Percentiles rank a stretch among this genome's conserved stretches.
Evolutionary conservation across 257 asterid species (phyloP).

Genomic region (Rehmannia glutinosa): DNA sequence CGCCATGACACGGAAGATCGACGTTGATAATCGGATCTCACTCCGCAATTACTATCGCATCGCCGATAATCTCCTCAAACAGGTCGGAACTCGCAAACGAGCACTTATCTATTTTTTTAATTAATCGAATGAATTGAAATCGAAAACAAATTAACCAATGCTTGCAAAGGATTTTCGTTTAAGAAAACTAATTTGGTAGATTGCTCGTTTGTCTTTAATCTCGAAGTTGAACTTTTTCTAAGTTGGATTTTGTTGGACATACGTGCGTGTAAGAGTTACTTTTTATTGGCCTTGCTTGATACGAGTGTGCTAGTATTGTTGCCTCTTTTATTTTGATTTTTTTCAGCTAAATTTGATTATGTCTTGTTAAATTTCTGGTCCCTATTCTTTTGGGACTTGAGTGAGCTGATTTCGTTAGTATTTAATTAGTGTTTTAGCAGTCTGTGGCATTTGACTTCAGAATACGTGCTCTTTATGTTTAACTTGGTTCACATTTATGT

Average conservation of each 20-base stretch:
- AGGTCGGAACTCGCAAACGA: slow-evolving; percentile 38
- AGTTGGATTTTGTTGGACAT: not conserved
- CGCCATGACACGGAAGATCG: slow-evolving; percentile 40
- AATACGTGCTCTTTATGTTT: not conserved
- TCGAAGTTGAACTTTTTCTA: not conserved
- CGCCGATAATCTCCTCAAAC: slow-evolving; percentile 87
- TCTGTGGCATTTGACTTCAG: not conserved
- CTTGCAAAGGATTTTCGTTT: not conserved
- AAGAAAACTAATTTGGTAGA: slow-evolving; percentile 4
- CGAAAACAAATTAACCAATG: not conserved
- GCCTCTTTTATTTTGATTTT: not conserved
- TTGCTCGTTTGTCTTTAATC: slow-evolving; percentile 13
- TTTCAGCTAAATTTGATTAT: not conserved
- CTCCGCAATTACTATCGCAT: slow-evolving; percentile 83
- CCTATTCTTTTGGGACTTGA: not conserved
- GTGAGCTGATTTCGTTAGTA: not conserved
- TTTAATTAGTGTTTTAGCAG: not conserved
- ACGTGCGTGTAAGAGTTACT: not conserved
- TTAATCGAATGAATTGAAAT: not conserved
- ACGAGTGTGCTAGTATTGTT: not conserved
- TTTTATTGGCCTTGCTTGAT: not conserved
- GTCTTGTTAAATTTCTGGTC: not conserved
- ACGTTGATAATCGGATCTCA: slow-evolving; percentile 74
- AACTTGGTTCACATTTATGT: not conserved
- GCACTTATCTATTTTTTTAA: not conserved